A percentile compares a stretch with the other conserved stretches of the same genome.
phyloP scores from a whole-genome alignment of 2,329 filamentous ascomycete species.

The Clonostachys rhizophaga region DNA sequence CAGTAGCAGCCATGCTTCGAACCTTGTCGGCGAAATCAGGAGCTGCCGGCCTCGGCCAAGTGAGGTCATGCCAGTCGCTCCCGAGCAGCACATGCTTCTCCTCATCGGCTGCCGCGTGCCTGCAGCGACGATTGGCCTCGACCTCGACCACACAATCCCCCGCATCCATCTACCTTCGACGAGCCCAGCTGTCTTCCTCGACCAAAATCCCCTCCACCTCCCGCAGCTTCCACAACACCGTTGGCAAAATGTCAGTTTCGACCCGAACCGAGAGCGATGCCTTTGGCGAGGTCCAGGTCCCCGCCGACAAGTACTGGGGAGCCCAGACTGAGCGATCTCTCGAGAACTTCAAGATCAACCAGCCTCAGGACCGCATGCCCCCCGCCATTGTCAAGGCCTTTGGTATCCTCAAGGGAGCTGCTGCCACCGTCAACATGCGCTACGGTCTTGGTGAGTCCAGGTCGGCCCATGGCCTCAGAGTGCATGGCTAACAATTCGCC shows the following conservation, averaged over 20 bases:
- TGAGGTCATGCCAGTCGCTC: too few species aligned
- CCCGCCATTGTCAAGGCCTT: constrained; percentile 88
- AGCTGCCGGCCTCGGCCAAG: too few species aligned
- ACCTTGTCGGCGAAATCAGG: too few species aligned
- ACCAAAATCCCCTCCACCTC: not conserved
- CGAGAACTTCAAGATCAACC: constrained; percentile 98
- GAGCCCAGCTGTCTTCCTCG: too few species aligned
- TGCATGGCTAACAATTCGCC: constrained; percentile 6
- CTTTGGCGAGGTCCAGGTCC: constrained; percentile 94
- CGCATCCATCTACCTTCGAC: too few species aligned
- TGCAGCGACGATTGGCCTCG: too few species aligned
- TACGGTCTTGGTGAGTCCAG: constrained; percentile 70
- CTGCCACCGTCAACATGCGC: constrained; percentile 91
- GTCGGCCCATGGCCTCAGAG: not conserved
- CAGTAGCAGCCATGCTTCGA: too few species aligned
- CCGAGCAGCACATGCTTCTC: too few species aligned
- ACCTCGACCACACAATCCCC: too few species aligned
- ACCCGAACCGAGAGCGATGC: constrained; percentile 91
- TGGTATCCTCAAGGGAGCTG: constrained; percentile 94
- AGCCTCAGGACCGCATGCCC: constrained; percentile 98
- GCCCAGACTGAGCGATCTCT: constrained; percentile 95
- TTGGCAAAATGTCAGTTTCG: constrained; percentile 41
- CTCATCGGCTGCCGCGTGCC: too few species aligned
- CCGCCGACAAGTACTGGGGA: constrained; percentile 95
- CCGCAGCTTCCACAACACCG: constrained; percentile 33